phyloP scores from a whole-genome alignment of 176 grass and related monocot species.

The Avena sativa region DNA sequence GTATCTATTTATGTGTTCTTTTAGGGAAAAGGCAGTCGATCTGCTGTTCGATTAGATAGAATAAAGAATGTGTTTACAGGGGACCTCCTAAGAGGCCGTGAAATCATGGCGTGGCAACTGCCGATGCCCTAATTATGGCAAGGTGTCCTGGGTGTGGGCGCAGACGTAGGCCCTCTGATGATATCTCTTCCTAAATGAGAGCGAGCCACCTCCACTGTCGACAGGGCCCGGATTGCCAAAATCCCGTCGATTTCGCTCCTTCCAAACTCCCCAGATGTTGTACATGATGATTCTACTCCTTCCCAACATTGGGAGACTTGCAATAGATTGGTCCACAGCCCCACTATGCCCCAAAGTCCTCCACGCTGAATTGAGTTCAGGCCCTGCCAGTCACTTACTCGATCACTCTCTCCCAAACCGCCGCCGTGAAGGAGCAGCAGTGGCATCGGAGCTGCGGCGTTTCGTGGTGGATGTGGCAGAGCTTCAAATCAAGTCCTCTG shows the following conservation, averaged over 20 bases:
- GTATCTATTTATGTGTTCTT: not conserved
- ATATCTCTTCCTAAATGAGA: not conserved
- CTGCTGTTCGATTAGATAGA: not conserved
- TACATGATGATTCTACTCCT: not conserved
- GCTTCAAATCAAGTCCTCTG: not conserved
- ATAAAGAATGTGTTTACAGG: not conserved
- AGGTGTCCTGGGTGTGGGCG: not conserved
- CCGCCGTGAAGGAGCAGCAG: not conserved
- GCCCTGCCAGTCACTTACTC: not conserved
- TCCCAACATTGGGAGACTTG: not conserved
- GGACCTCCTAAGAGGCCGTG: not conserved
- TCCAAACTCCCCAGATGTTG: not conserved
- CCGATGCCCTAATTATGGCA: not conserved
- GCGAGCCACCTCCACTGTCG: not conserved
- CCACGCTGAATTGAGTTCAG: not conserved
- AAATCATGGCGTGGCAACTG: not conserved
- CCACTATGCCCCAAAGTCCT: not conserved
- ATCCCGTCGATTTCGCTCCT: not conserved
- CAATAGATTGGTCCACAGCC: not conserved
- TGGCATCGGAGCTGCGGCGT: not conserved
- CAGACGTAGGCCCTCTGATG: not conserved
- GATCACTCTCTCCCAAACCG: not conserved
- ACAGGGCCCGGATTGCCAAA: not conserved
- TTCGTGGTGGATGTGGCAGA: not conserved
- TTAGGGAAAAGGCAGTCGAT: not conserved